phyloP scores from a whole-genome alignment of 805 yeast species.

The Yarrowia sp. region DNA sequence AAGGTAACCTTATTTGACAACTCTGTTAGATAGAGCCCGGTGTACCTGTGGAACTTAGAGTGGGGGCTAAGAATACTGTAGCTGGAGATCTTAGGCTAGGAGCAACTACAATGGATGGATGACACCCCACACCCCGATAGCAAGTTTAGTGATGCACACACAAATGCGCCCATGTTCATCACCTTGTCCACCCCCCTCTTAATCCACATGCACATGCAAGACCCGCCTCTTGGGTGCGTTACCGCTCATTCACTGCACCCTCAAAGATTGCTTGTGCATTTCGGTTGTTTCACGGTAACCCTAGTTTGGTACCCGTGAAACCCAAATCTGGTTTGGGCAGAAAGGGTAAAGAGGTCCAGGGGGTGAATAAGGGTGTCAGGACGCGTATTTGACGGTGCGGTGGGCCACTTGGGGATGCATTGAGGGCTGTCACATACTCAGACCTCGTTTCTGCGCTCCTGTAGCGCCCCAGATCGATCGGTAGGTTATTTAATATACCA shows the following conservation, averaged over 20 bases:
- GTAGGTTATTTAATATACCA: not conserved
- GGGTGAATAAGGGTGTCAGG: not conserved
- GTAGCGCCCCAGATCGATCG: not conserved
- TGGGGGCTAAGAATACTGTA: not conserved
- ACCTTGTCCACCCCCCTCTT: not conserved
- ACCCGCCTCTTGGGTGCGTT: not conserved
- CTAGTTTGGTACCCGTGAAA: constrained; percentile 14
- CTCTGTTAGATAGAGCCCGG: not conserved
- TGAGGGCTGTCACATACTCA: not conserved
- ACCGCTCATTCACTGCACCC: constrained; percentile 12
- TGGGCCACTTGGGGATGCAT: not conserved
- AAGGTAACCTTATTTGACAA: not conserved
- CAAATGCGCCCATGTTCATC: too few relatives aligned
- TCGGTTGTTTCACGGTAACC: constrained; percentile 23
- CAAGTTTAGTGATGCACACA: too few relatives aligned
- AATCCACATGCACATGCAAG: not conserved
- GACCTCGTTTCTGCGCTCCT: too few relatives aligned
- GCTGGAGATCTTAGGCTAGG: not conserved
- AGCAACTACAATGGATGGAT: not conserved
- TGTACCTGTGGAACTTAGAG: not conserved
- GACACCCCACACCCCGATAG: too few relatives aligned
- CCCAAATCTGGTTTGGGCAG: not conserved
- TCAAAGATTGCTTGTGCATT: constrained; percentile 13
- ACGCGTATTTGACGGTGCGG: too few relatives aligned
- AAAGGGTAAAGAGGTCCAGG: not conserved